Percentiles rank a stretch among this genome's conserved stretches.
Evolutionary conservation across 1,284 basidiomycete species (phyloP).

Genomic region (Porphyrellus sp.): DNA sequence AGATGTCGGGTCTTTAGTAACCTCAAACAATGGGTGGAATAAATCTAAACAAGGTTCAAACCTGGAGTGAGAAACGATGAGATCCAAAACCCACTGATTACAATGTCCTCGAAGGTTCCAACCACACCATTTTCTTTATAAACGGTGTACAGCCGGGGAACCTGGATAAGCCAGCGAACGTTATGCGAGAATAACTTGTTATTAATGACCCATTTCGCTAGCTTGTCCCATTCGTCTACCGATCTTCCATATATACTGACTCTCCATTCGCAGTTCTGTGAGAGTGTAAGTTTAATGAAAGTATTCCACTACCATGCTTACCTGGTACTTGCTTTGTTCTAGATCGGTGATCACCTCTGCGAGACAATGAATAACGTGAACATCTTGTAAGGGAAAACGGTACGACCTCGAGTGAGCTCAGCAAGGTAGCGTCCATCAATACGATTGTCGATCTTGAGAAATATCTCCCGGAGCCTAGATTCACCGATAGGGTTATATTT

Average conservation of each 20-base stretch:
- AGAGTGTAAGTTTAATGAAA: conserved; percentile 5
- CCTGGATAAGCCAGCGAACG: conserved; percentile 96
- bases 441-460: conserved; percentile 97
- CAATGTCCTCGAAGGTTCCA: conserved; percentile 87
- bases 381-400: neutral
- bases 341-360: conserved; percentile 94
- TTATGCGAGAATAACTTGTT: conserved; percentile 96
- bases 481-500: conserved; percentile 96
- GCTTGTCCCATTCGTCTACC: conserved; percentile 92
- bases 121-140: conserved; percentile 91
- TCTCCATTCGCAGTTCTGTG: conserved; percentile 92
- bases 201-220: conserved; percentile 95
- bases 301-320: conserved; percentile 24
- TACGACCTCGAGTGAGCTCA: conserved; percentile 83
- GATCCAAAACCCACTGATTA: conserved; percentile 63
- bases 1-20: conserved; percentile 85
- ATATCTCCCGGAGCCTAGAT: conserved; percentile 93
- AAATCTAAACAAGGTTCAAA: conserved; percentile 58
- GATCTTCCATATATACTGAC: conserved; percentile 91
- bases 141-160: conserved; percentile 93
- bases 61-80: neutral
- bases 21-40: conserved; percentile 93
- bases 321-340: conserved; percentile 98
- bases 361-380: conserved; percentile 2
- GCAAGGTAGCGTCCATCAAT: conserved; percentile 92